A percentile compares a stretch with the other conserved stretches of the same genome.
Evolutionary conservation across 2,329 filamentous ascomycete species (phyloP).

Genomic region (Waltergamsia citrina): DNA sequence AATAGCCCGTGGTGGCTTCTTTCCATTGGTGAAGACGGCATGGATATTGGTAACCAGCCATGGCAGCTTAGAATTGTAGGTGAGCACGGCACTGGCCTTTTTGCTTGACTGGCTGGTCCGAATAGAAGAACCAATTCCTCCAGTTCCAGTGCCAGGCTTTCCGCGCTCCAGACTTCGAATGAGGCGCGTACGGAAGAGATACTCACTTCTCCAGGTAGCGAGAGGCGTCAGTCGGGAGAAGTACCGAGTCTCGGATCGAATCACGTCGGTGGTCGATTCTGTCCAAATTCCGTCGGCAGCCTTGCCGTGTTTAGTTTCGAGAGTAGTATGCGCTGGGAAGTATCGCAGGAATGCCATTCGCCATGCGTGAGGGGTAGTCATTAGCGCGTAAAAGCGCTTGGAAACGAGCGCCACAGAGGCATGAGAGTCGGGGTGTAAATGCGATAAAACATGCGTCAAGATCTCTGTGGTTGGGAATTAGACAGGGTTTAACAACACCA

Average conservation of each 20-base stretch:
- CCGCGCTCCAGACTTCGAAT: slow-evolving; percentile 74
- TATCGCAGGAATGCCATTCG: slow-evolving; percentile 83
- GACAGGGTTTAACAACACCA: slow-evolving; percentile 2
- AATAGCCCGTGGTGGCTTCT: slow-evolving; percentile 68
- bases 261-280: slow-evolving; percentile 37
- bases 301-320: slow-evolving; percentile 19
- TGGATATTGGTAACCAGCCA: slow-evolving; percentile 74
- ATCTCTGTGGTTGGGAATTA: slow-evolving; percentile 54
- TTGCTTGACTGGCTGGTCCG: slow-evolving; percentile 45
- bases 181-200: slow-evolving; percentile 77
- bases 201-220: slow-evolving; percentile 95
- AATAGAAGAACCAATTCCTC: slow-evolving; percentile 40
- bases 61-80: slow-evolving; percentile 76
- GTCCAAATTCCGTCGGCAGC: slow-evolving; percentile 28
- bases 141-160: slow-evolving; percentile 56
- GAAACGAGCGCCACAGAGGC: slow-evolving; percentile 78
- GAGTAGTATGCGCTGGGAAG: slow-evolving; percentile 63
- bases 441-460: slow-evolving; percentile 81
- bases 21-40: slow-evolving; percentile 63
- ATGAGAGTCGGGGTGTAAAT: slow-evolving; percentile 78
- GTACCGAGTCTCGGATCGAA: slow-evolving; percentile 64
- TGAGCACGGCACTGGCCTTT: slow-evolving; percentile 64
- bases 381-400: slow-evolving; percentile 73
- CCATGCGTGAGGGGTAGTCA: slow-evolving; percentile 91
- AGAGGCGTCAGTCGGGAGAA: slow-evolving; percentile 76